Evolutionary conservation across 441 rosid genomes (phyloP), one percentile per base, ranked within the genome.

Genomic region (Adansonia grandidieri): DNA sequence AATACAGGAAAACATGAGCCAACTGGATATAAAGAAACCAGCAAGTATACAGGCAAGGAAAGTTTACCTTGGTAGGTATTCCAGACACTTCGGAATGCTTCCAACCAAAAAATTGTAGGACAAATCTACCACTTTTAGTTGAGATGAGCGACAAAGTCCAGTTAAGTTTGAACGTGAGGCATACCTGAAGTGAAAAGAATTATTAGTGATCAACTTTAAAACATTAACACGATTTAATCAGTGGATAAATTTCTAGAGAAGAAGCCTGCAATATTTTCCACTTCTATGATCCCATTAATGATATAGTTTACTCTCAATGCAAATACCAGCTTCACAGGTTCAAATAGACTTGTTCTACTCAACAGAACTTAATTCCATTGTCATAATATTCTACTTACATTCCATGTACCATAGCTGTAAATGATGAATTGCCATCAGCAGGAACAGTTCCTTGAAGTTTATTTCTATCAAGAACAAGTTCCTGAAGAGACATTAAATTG

Each of bases 41-140:
- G 67, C 53, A 73, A 74, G 62, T 51, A 67, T 45, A 77, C 77
- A 53, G 57, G 71, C 67, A 44, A 72, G 76, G 40, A 72, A 79
- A 69, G 68, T 51, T 61, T 86, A 93, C 99, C 91, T 84, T 70
- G 98, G 96, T 74, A 96, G 93, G 84, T 81, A 63, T 64, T 83
- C 87, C 86, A 92, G 78, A 87, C 99, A 96, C 80, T 93, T 92
- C 0, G 99, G 98, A 76, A 96, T 86, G 75, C 80, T 84, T 78
- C 99, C 99, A 66, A 82, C 85, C 14, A 96, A 91, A 87, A 92
- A 93, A 83, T 95, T 96, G 83, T 77, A 93, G 9, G 99, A 93
- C 77, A 96, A 88, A 85, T 96, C 97, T 11, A 88, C 95, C 64
- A 88, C 92, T 87, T 89, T 89, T 65, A 93, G 83, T 77, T 77